A percentile compares a stretch with the other conserved stretches of the same genome.
phyloP scores from a whole-genome alignment of 768 basidiomycete genomes.

The Hypholoma fasciculare region DNA sequence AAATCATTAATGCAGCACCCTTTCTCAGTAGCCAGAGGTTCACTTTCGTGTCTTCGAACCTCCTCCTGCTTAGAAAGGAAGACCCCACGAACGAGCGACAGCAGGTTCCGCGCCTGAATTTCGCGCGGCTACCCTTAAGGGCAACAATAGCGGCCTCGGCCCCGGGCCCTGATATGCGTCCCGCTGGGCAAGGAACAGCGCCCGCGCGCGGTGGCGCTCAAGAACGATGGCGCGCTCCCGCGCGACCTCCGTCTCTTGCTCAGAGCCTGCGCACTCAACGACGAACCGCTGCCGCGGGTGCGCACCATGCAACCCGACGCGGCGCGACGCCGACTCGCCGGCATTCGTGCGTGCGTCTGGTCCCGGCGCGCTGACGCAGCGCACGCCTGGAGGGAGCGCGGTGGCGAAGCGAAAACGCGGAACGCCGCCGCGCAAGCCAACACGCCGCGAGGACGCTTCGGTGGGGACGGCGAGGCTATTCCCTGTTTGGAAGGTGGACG shows the following conservation, averaged over 20 bases:
- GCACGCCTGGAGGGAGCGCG: neutral
- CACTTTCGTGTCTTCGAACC: no score
- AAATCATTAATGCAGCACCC: neutral
- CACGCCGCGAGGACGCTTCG: neutral
- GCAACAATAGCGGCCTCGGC: neutral
- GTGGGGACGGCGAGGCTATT: no score
- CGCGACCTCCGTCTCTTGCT: neutral
- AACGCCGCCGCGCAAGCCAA: neutral
- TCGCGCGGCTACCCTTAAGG: slow-evolving; percentile 1
- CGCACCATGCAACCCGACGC: slow-evolving; percentile 1
- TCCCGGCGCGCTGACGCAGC: neutral
- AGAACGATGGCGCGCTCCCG: neutral
- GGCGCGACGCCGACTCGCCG: neutral
- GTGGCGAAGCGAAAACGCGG: neutral
- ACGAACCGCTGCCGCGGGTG: neutral
- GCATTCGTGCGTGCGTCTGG: neutral
- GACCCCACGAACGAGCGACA: slow-evolving; percentile 2
- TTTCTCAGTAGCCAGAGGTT: no score
- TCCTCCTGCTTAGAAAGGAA: neutral
- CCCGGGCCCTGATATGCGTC: neutral
- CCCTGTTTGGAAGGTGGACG: neutral
- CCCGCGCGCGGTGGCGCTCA: slow-evolving; percentile 1
- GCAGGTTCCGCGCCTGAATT: neutral
- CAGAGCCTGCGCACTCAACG: neutral
- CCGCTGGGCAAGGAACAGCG: slow-evolving; percentile 3